These are phyloP conservation scores for Ceriops tagal DNA, from an alignment of 345 rosid genomes.

Conservation along the genomic window DNA sequence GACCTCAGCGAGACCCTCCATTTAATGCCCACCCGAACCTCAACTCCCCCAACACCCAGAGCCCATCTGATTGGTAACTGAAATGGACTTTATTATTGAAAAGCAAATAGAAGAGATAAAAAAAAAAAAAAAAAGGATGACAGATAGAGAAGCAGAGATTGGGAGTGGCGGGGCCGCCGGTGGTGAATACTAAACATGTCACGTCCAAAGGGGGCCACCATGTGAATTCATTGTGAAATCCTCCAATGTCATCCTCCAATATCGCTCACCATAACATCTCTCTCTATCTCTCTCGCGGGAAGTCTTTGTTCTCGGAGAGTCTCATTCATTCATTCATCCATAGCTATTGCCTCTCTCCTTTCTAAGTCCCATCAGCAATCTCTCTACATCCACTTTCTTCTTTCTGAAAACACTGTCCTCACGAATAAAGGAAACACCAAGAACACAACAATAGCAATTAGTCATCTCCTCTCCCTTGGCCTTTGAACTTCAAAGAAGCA, in stretches of 20 bases:
- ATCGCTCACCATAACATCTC: background rate
- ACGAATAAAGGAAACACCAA: constrained; percentile 2
- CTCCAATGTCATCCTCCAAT: constrained; percentile 6
- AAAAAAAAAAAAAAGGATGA: too few relatives aligned
- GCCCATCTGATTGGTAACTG: constrained; percentile 1
- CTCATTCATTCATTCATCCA: background rate
- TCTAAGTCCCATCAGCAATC: constrained; percentile 17
- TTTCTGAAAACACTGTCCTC: constrained; percentile 2
- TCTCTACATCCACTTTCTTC: background rate
- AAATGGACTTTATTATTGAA: background rate
- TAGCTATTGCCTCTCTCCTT: constrained; percentile 6
- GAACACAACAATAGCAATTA: background rate
- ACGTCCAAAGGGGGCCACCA: constrained; percentile 20
- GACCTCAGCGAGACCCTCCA: background rate
- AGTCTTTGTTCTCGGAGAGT: background rate
- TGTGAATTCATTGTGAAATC: constrained; percentile 3
- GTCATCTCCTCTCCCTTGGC: too few relatives aligned
- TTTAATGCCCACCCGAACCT: background rate
- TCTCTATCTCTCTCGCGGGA: background rate
- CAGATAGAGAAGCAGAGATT: too few relatives aligned
- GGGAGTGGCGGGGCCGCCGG: constrained; percentile 35
- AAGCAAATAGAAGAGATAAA: background rate
- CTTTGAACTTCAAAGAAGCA: background rate
- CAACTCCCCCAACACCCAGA: background rate
- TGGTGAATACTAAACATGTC: constrained; percentile 19